Percentiles rank a stretch among this genome's conserved stretches.
Conservation (phyloP, 352 stramenopile genomes). For the Phytophthora nicotianae region DNA sequence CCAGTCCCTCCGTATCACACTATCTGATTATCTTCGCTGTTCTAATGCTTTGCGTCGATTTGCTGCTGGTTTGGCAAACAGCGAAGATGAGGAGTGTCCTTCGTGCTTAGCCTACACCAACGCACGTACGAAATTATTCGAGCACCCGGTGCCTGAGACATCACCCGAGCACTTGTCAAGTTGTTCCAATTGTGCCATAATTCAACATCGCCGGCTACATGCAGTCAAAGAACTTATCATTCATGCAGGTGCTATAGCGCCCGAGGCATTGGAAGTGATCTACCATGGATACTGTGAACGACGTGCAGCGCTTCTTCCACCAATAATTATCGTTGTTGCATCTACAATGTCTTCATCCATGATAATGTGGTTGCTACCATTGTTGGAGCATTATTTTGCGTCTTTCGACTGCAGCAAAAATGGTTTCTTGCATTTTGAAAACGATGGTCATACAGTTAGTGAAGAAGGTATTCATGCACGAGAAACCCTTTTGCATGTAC, state of each 20-base stretch:
- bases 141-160: neutral
- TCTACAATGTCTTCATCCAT: constrained; percentile 2
- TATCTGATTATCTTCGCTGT: constrained; percentile 59
- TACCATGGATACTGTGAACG: constrained; percentile 36
- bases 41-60: constrained; percentile 16
- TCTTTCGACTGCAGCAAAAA: constrained; percentile 29
- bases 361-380: constrained; percentile 6
- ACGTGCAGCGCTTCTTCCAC: constrained; percentile 16
- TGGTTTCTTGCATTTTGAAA: neutral
- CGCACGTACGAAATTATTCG: neutral
- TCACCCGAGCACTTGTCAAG: neutral
- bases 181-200: constrained; percentile 19
- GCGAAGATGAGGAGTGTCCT: constrained; percentile 5
- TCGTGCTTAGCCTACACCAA: constrained; percentile 10
- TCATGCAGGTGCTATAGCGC: neutral
- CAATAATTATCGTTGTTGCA: constrained; percentile 32
- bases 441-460: neutral
- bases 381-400: constrained; percentile 34
- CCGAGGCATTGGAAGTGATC: constrained; percentile 24
- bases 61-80: neutral
- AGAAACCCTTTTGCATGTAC: constrained; percentile 13
- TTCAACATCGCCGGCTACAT: constrained; percentile 18
- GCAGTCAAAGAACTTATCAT: constrained; percentile 20
- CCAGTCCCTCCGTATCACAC: constrained; percentile 45
- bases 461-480: constrained; percentile 6